Conservation (phyloP, 805 yeast species). For the Zygosaccharomyces bisporus region DNA sequence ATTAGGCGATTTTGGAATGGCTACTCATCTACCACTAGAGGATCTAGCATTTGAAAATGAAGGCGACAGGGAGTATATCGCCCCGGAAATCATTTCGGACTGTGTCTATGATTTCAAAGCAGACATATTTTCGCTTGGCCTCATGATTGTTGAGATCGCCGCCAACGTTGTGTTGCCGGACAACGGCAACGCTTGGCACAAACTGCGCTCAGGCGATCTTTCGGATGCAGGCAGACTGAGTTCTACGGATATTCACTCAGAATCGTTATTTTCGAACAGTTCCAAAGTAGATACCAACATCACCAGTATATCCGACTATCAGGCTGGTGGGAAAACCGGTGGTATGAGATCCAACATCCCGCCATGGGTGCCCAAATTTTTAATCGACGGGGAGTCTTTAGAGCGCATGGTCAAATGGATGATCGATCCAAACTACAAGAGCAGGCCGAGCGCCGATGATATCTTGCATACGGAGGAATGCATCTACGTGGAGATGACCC, state of each 20-base stretch:
- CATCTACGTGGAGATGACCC: slow-evolving; percentile 66
- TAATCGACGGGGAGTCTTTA: slow-evolving; percentile 66
- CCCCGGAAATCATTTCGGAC: slow-evolving; percentile 86
- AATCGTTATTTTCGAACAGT: slow-evolving; percentile 30
- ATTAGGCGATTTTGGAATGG: slow-evolving; percentile 96
- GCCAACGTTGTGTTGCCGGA: slow-evolving; percentile 94
- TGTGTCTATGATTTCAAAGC: slow-evolving; percentile 88
- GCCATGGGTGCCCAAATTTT: slow-evolving; percentile 81
- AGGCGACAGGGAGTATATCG: slow-evolving; percentile 96
- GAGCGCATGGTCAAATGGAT: slow-evolving; percentile 82
- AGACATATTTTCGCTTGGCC: slow-evolving; percentile 90
- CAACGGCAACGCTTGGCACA: slow-evolving; percentile 95
- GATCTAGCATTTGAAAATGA: slow-evolving; percentile 72
- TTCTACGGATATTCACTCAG: slow-evolving; percentile 56
- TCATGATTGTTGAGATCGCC: slow-evolving; percentile 91
- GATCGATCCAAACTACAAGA: slow-evolving; percentile 78
- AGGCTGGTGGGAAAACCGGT: slow-evolving; percentile 19
- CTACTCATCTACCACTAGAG: slow-evolving; percentile 72
- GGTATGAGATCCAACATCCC: slow-evolving; percentile 44
- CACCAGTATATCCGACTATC: slow-evolving; percentile 27
- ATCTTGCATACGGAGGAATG: slow-evolving; percentile 73
- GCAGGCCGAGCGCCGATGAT: slow-evolving; percentile 74
- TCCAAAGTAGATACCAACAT: slow-evolving; percentile 30
- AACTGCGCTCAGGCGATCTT: slow-evolving; percentile 88
- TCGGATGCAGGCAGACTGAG: slow-evolving; percentile 90